Conservation (phyloP, 75 land plant species). For the Chamaecyparis obtusa region DNA sequence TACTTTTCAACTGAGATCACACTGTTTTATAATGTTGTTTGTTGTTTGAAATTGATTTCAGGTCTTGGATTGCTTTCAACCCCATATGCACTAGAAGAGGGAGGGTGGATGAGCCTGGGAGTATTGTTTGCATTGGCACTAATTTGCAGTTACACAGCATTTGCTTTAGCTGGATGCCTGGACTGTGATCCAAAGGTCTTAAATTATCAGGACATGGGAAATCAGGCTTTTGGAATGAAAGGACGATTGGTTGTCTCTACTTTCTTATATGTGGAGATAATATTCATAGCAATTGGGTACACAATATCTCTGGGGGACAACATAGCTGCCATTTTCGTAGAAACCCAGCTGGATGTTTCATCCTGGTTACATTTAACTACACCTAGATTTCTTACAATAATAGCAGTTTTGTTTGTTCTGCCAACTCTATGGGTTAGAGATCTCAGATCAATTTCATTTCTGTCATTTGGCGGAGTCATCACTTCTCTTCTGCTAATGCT, state of each 20-base stretch:
- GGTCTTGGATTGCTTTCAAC: conserved; percentile 47
- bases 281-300: conserved; percentile 11
- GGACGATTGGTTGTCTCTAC: conserved; percentile 40
- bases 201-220: conserved; percentile 52
- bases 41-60: conserved; percentile 26
- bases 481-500: conserved; percentile 16
- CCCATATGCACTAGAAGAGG: conserved; percentile 47
- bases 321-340: conserved; percentile 35
- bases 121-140: conserved; percentile 26
- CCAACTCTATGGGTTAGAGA: conserved; percentile 30
- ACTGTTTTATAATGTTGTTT: not conserved
- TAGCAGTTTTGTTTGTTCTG: conserved; percentile 21
- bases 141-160: conserved; percentile 44
- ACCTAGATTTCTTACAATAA: conserved; percentile 13
- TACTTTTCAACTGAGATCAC: too few relatives aligned
- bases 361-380: conserved; percentile 15
- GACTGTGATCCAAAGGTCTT: conserved; percentile 30
- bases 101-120: conserved; percentile 36
- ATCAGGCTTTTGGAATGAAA: conserved; percentile 40
- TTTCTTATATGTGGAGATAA: conserved; percentile 6
- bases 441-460: conserved; percentile 20
- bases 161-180: conserved; percentile 34
- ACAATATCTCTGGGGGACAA: conserved; percentile 35
- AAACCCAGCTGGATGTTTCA: conserved; percentile 18
- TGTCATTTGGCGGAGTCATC: conserved; percentile 15